Evolutionary conservation across 495 filamentous ascomycete species (phyloP).

Genomic region (Neurospora tetrasperma): DNA sequence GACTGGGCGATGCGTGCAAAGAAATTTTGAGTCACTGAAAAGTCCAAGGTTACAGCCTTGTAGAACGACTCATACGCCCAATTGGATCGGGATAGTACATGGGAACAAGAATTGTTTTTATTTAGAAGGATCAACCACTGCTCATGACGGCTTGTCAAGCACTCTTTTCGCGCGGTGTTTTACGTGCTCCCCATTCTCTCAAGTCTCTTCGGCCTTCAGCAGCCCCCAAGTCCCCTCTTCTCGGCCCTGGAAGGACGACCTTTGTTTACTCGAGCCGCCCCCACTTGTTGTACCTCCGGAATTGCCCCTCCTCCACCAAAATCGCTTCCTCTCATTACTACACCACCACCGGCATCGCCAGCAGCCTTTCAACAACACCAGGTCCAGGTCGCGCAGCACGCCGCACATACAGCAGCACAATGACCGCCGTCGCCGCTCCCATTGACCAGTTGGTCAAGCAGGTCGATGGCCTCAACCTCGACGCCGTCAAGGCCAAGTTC

Average conservation of each 20-base stretch:
- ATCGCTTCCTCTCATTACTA: not conserved
- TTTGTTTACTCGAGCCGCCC: not conserved
- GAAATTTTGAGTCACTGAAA: not conserved
- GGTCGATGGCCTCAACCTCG: slow-evolving; percentile 31
- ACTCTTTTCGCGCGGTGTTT: not conserved
- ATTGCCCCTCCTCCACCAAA: not conserved
- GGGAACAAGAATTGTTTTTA: not conserved
- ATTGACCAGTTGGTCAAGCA: slow-evolving; percentile 29
- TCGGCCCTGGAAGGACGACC: not conserved
- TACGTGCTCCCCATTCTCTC: not conserved
- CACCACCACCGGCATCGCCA: not conserved
- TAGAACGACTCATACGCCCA: not conserved
- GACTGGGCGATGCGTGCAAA: not conserved
- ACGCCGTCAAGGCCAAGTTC: slow-evolving; percentile 32
- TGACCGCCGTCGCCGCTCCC: slow-evolving; percentile 13
- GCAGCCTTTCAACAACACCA: not conserved
- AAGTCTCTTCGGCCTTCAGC: not conserved
- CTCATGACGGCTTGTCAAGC: not conserved
- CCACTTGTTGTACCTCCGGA: not conserved
- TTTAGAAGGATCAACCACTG: not conserved
- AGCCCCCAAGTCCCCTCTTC: not conserved
- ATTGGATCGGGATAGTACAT: not conserved
- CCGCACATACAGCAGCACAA: slow-evolving; percentile 16
- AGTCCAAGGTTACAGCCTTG: not conserved
- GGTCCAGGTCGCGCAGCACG: slow-evolving; percentile 3